A percentile compares a stretch with the other conserved stretches of the same genome.
These are phyloP conservation scores for Aspergillus ochraceus DNA, from an alignment of 2,329 filamentous ascomycete genomes.

Conservation along the genomic window DNA sequence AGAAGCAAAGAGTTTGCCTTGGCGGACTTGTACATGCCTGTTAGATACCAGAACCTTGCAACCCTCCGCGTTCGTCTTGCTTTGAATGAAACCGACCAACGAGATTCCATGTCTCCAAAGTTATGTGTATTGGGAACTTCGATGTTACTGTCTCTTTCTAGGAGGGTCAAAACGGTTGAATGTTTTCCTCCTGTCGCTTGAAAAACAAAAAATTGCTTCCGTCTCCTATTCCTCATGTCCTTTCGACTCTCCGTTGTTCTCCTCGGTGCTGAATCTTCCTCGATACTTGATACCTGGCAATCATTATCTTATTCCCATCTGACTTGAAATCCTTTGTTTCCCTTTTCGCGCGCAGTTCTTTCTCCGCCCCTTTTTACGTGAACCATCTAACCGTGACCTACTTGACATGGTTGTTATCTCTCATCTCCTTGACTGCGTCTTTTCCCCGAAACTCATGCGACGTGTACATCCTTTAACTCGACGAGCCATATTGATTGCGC, in stretches of 20 bases:
- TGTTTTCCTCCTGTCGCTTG: conserved; percentile 3
- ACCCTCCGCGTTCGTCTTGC: conserved; percentile 17
- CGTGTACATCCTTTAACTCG: conserved; percentile 15
- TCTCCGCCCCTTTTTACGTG: conserved; percentile 5
- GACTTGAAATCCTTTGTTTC: conserved; percentile 9
- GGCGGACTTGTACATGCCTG: conserved; percentile 23
- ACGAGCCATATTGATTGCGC: not conserved
- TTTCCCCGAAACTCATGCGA: conserved; percentile 11
- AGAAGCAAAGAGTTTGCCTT: conserved; percentile 27
- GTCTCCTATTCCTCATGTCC: conserved; percentile 6
- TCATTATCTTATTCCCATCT: conserved; percentile 14
- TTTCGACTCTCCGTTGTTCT: conserved; percentile 1
- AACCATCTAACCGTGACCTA: conserved; percentile 15
- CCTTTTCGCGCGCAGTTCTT: conserved; percentile 8
- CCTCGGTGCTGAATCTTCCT: not conserved
- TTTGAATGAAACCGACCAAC: conserved; percentile 21
- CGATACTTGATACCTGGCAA: conserved; percentile 10
- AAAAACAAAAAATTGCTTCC: conserved; percentile 13
- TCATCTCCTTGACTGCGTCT: conserved; percentile 12
- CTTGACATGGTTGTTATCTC: conserved; percentile 7
- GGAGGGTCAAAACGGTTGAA: conserved; percentile 2
- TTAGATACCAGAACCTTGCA: conserved; percentile 25
- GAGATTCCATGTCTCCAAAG: conserved; percentile 11
- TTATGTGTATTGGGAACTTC: conserved; percentile 6
- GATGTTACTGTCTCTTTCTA: not conserved